Percentiles rank a stretch among this genome's conserved stretches.
Evolutionary conservation across 177 flowering plant species (phyloP).

Genomic region (Telopea speciosissima): DNA sequence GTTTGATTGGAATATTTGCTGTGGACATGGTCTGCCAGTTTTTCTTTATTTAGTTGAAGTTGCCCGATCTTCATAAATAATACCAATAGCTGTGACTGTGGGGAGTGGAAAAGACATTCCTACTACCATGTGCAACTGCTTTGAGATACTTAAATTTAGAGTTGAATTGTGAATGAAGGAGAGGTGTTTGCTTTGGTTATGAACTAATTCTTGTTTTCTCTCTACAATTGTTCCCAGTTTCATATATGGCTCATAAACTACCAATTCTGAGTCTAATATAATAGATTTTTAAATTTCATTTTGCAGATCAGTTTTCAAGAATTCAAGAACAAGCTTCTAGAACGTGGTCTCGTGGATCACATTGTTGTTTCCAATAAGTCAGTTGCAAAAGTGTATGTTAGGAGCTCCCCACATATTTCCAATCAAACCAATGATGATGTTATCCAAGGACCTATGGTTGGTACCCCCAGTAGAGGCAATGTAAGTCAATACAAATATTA

Average conservation of each 20-base stretch:
- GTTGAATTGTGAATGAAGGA: background rate
- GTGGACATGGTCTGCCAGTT: too few species aligned
- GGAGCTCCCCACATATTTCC: conserved; percentile 29
- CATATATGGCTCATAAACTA: background rate
- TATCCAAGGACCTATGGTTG: conserved; percentile 36
- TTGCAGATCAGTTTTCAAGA: conserved; percentile 95
- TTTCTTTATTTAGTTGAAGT: too few species aligned
- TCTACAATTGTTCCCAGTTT: background rate
- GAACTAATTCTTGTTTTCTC: background rate
- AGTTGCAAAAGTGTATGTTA: conserved; percentile 75
- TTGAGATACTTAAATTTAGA: too few species aligned
- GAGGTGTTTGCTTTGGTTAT: background rate
- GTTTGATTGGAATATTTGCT: too few species aligned
- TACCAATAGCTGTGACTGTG: too few species aligned
- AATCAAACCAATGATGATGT: conserved; percentile 38
- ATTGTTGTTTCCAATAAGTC: conserved; percentile 81
- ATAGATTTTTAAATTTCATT: conserved; percentile 1
- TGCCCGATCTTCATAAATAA: too few species aligned
- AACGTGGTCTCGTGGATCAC: conserved; percentile 76
- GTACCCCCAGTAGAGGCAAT: conserved; percentile 31
- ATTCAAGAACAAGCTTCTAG: conserved; percentile 81
- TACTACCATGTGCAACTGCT: too few species aligned
- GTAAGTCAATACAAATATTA: conserved; percentile 62
- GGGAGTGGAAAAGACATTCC: too few species aligned
- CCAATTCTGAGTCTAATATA: background rate